These are phyloP conservation scores for Luvunga scandens DNA, from an alignment of 345 rosid genomes.

Conservation along the genomic window DNA sequence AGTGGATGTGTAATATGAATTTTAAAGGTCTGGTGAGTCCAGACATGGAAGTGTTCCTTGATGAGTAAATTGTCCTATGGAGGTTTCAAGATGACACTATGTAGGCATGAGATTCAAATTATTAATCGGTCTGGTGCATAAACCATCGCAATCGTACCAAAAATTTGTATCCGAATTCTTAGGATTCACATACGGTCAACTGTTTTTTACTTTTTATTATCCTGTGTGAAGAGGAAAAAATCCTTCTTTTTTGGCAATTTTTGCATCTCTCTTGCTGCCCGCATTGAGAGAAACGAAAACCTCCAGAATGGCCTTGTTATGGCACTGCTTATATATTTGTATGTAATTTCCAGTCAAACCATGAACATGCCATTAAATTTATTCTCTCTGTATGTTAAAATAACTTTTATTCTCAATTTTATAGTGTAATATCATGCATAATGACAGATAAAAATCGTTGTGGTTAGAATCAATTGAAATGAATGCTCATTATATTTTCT, in stretches of 20 bases:
- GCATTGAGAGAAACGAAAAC: not conserved
- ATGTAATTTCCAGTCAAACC: not conserved
- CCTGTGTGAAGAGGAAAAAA: too few species aligned
- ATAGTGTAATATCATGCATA: not conserved
- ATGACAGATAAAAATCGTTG: not conserved
- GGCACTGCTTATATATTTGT: not conserved
- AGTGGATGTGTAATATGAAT: not conserved
- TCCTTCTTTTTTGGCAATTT: not conserved
- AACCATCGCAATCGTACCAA: not conserved
- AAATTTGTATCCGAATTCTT: not conserved
- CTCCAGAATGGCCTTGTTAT: not conserved
- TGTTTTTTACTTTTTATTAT: not conserved
- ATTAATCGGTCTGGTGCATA: not conserved
- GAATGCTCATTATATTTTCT: constrained; percentile 12
- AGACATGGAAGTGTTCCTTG: not conserved
- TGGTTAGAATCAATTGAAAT: not conserved
- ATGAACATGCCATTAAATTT: not conserved
- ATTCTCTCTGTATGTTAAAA: not conserved
- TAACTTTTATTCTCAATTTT: not conserved
- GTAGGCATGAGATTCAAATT: not conserved
- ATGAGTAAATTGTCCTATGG: not conserved
- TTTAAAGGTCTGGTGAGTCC: not conserved
- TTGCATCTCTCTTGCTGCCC: not conserved
- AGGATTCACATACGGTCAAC: not conserved
- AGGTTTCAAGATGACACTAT: not conserved